Conservation (phyloP, 257 asterid species). For the Ocimum tenuiflorum region DNA sequence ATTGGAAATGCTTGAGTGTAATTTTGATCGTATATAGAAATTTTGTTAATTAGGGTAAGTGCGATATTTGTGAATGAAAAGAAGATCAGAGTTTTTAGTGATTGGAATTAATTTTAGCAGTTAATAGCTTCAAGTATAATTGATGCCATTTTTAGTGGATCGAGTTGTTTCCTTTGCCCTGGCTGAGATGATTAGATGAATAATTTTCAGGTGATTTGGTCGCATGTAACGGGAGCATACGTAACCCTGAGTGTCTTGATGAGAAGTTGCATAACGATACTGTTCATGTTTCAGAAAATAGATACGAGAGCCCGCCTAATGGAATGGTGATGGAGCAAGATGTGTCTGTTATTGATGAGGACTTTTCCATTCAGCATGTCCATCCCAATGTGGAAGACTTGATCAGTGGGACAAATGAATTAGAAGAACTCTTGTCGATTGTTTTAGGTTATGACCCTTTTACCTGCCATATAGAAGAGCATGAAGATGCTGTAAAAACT, state of each 20-base stretch:
- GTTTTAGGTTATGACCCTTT: slow-evolving; percentile 39
- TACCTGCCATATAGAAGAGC: slow-evolving; percentile 39
- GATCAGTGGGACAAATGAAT: slow-evolving; percentile 29
- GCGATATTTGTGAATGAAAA: slow-evolving; percentile 1
- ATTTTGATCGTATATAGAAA: neutral
- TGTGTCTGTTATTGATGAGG: slow-evolving; percentile 26
- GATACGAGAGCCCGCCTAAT: slow-evolving; percentile 23
- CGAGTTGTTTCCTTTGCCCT: neutral
- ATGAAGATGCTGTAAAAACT: slow-evolving; percentile 7
- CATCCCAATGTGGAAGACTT: slow-evolving; percentile 26
- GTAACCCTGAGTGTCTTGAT: slow-evolving; percentile 25
- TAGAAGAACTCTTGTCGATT: slow-evolving; percentile 41
- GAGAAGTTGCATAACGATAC: slow-evolving; percentile 24
- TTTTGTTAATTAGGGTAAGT: neutral
- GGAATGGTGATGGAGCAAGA: slow-evolving; percentile 26
- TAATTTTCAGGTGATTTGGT: slow-evolving; percentile 49
- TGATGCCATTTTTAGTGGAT: neutral
- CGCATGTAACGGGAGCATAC: slow-evolving; percentile 30
- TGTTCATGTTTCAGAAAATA: slow-evolving; percentile 30
- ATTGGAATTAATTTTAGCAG: neutral
- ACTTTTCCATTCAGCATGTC: slow-evolving; percentile 19
- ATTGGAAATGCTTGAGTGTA: neutral
- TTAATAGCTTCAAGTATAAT: neutral
- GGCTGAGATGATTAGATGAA: slow-evolving; percentile 20
- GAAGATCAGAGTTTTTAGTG: neutral